Evolutionary conservation across 2,329 filamentous ascomycete species (phyloP).

Genomic region (Arachnomyces sp.): DNA sequence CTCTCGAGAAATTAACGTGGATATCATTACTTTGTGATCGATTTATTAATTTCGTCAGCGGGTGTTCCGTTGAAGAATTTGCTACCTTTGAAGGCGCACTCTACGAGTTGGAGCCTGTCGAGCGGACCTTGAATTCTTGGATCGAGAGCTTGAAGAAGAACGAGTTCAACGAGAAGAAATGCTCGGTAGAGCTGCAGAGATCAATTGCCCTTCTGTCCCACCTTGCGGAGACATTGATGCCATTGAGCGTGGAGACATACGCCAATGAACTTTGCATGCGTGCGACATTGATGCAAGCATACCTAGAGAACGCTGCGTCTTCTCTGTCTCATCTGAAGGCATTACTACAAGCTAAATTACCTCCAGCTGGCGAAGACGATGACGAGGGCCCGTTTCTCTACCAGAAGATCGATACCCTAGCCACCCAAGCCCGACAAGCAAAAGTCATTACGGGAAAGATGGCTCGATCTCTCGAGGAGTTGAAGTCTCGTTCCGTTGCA

Average conservation of each 20-base stretch:
- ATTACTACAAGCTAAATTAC: slow-evolving; percentile 60
- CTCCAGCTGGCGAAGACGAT: slow-evolving; percentile 53
- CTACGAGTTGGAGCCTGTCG: slow-evolving; percentile 84
- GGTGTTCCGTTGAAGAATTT: slow-evolving; percentile 72
- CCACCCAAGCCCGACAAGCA: slow-evolving; percentile 67
- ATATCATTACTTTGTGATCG: slow-evolving; percentile 75
- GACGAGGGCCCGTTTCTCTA: slow-evolving; percentile 61
- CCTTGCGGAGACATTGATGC: slow-evolving; percentile 71
- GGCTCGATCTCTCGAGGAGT: slow-evolving; percentile 65
- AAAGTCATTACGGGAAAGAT: slow-evolving; percentile 79
- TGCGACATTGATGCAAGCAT: slow-evolving; percentile 65
- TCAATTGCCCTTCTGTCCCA: slow-evolving; percentile 84
- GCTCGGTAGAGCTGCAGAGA: slow-evolving; percentile 69
- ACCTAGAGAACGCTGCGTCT: slow-evolving; percentile 68
- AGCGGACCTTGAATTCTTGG: slow-evolving; percentile 79
- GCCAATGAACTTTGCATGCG: slow-evolving; percentile 74
- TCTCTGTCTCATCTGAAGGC: slow-evolving; percentile 55
- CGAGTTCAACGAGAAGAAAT: slow-evolving; percentile 76
- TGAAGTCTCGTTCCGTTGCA: slow-evolving; percentile 66
- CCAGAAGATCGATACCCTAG: slow-evolving; percentile 61
- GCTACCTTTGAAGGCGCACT: slow-evolving; percentile 67
- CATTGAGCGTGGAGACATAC: slow-evolving; percentile 59
- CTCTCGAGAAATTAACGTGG: slow-evolving; percentile 77
- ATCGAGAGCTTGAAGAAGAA: slow-evolving; percentile 77
- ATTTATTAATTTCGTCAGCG: slow-evolving; percentile 70